Evolutionary conservation across 2,329 filamentous ascomycete species (phyloP).

Genomic region (Exophiala lecanii-corni): DNA sequence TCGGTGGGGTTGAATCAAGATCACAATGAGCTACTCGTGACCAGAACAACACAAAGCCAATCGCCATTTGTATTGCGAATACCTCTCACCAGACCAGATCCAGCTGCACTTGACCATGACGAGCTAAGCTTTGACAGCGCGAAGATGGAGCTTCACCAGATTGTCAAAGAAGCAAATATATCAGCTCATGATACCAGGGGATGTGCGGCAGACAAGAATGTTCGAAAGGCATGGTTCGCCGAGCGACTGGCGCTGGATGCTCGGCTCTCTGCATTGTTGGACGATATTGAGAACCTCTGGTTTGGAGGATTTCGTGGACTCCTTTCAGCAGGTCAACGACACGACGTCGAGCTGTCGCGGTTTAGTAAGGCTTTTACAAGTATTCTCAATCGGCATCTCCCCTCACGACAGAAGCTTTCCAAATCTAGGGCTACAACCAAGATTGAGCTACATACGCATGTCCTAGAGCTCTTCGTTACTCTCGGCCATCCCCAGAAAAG

Average conservation of each 20-base stretch:
- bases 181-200: slow-evolving; percentile 72
- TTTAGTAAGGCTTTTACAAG: slow-evolving; percentile 76
- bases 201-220: slow-evolving; percentile 48
- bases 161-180: slow-evolving; percentile 75
- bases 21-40: slow-evolving; percentile 78
- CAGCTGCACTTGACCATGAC: slow-evolving; percentile 72
- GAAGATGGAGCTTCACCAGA: slow-evolving; percentile 71
- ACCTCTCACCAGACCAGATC: slow-evolving; percentile 76
- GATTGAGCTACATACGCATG: slow-evolving; percentile 57
- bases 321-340: slow-evolving; percentile 69
- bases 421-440: slow-evolving; percentile 51
- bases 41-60: slow-evolving; percentile 70
- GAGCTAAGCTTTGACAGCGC: slow-evolving; percentile 80
- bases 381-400: slow-evolving; percentile 77
- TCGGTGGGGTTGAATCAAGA: slow-evolving; percentile 81
- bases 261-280: slow-evolving; percentile 70
- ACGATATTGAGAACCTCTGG: slow-evolving; percentile 89
- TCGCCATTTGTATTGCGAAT: slow-evolving; percentile 82
- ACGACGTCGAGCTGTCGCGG: slow-evolving; percentile 61
- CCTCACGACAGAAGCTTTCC: slow-evolving; percentile 63
- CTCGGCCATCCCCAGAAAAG: slow-evolving; percentile 67
- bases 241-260: slow-evolving; percentile 75
- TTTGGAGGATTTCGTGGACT: slow-evolving; percentile 91
- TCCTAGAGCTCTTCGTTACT: slow-evolving; percentile 84
- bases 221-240: slow-evolving; percentile 83